Evolutionary conservation across 108 stramenopile genomes (phyloP).

Genomic region (Skeletonema tropicum): DNA sequence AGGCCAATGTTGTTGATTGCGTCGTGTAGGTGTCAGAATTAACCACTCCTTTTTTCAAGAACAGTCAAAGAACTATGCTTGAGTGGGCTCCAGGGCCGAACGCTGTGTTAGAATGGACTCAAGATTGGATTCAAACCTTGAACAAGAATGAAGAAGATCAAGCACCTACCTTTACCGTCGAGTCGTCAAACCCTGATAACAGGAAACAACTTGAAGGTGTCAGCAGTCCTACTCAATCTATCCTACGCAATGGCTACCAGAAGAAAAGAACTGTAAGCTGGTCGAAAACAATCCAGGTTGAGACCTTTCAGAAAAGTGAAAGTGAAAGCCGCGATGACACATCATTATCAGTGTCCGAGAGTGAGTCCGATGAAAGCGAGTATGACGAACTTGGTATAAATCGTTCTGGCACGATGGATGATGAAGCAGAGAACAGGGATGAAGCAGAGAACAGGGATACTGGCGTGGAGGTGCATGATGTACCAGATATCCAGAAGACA

Average conservation of each 20-base stretch:
- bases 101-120: background rate
- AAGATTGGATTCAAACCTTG: conserved; percentile 2
- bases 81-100: background rate
- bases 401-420: background rate
- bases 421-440: background rate
- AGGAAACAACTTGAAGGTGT: background rate
- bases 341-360: background rate
- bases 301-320: background rate
- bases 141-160: background rate
- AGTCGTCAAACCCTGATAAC: background rate
- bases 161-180: background rate
- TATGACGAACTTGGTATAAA: background rate
- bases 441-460: background rate
- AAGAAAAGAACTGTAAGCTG: conserved; percentile 1
- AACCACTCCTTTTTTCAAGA: background rate
- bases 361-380: background rate
- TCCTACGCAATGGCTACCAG: background rate
- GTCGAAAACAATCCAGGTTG: conserved; percentile 1
- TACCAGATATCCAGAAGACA: background rate
- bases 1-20: too few species aligned
- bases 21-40: background rate
- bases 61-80: background rate
- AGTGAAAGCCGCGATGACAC: background rate
- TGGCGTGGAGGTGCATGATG: background rate
- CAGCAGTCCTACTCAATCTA: background rate